Evolutionary conservation across 1,139 yeast genomes (phyloP), one percentile per base, ranked within the genome.

Genomic region (Saccharomyces hybrid): DNA sequence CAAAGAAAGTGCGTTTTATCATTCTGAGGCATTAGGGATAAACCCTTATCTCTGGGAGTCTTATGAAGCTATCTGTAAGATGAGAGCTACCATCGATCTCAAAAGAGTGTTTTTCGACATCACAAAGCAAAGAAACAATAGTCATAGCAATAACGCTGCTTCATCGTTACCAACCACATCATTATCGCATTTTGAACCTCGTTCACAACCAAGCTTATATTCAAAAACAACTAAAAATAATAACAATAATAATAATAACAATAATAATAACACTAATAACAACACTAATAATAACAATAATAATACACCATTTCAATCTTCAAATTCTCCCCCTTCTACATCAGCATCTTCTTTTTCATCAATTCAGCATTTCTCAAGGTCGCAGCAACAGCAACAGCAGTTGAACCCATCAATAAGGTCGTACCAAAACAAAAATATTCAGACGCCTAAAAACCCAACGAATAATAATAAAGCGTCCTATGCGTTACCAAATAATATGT

Each of bases 41-140:
- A 88, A 93, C 67, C 96, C 95, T 27, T 88, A 78, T 67, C 78
- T 89, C 52, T 90, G 95, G 79, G 97, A 89, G 65, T 91, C 97
- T 0, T 82, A 88, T 59, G 89, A 86, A 62, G 84, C 84, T 48
- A 73, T 93, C 50, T 84, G 93, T 64, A 78, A 79, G 56, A 74
- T 88, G 66, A 91, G 93, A 11, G 87, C 86, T 27, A 80, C 81
- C 54, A 75, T 85, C 6, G 78, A 88, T 47, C 87, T 79, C 69
- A 80, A 78, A 51, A 53, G 58, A 14, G 54, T 64, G 29, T 63
- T 56, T 32, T 53, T 51, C n/a, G 50, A 32, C 57, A 58, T 29
- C 47, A 61, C 16, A 55, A 53, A 41, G 56, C 24, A 55, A 59
- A 41, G 58, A 62, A 51, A 47, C 60, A 58, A 66, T 9, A 38